Base-by-base conservation (phyloP, 106 monocot species). In the Dendrobium catenatum region DNA sequence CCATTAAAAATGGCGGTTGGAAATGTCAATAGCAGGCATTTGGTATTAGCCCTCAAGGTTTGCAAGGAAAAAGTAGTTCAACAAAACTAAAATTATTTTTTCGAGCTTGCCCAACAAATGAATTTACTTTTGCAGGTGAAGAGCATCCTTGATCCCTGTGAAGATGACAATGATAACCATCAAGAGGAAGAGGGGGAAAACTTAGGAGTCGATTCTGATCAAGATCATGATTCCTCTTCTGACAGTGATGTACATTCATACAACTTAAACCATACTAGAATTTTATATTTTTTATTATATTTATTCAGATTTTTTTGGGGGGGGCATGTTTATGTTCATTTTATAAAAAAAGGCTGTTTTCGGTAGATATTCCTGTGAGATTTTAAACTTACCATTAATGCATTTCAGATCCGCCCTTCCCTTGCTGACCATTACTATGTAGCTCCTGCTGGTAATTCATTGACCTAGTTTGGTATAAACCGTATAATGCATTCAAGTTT, bases 91-190 rank as follows among this genome's bases (percentile, higher is more conserved):
- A 67, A 10, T 55, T 79, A 5, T 6, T 31, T 17, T 55, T 72
- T 80, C 31, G 9, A 55, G n/a, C 5, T 17, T 19, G 72, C 40
- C 68, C 20, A 19, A 67, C 6, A 48, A 19, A 43, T 82, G 11
- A 68, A 26, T 11, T 3, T 76, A 44, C 46, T 42, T 37, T 76
- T 92, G 70, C 82, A 99, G 99, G 99, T 99, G 73, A 99, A 95
- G 75, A 99, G 99, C 86, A 85, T 95, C 33, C 91, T 99, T 79
- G 99, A 99, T 88, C 95, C 99, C 41, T 99, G 99, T 73, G 99
- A 95, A 77, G 99, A 99, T 88, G 92, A 95, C 42, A 98, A 94
- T 83, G 90, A 85, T 47, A 80, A 85, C 43, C 72, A 79, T 78
- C 82, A 72, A 68, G 92, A 89, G 70, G 95, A 86, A 76, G 92